Evolutionary conservation across 2,329 filamentous ascomycete genomes (phyloP), one percentile per base, ranked within the genome.

Genomic region (Botryotinia calthae): DNA sequence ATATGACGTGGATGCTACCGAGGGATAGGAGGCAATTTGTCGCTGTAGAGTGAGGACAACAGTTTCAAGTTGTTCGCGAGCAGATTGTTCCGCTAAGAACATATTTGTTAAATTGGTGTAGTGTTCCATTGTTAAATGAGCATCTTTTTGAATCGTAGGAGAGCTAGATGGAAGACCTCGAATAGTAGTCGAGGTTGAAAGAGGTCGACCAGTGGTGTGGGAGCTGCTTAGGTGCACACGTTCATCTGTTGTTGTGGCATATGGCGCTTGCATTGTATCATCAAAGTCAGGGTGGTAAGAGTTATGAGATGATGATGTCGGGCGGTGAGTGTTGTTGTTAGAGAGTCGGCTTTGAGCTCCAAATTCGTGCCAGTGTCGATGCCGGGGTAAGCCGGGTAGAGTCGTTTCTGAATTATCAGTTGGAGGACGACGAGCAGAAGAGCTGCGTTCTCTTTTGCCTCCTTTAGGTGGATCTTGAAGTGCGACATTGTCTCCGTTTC

Each of bases 1-100:
- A 70, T 76, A 77, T 28, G 76, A 71, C 2, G 63, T 51, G 18
- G 64, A 37, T 72, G 31, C 62, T 44, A 7, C 70, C 51, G 16
- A 74, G 46, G 9, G 73, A 67, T 31, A 74, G 63, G n/a, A 81
- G 59, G 37, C 51, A 31, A 68, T 46, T 72, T 79, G 77, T 12
- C 75, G 74, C 64, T 80, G 77, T 9, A 91, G 82, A 59, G 83
- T 85, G 72, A 83, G 85, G 46, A 91, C 87, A 73, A 89, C 84
- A 2, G 82, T 81, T 78, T 90, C 89, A 7, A 91, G 84, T 6
- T 84, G 82, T 72, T 85, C 83, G 8, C 89, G 84, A 8, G 87
- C 86, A 0, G 84, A 84, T 40, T 88, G 87, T 78, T 91, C 89
- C 1, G 84, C 83, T 72, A 89, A 84, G 40, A 91, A 82, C 72